Base-by-base conservation (phyloP, 2,329 filamentous ascomycete genomes). In the Colletotrichum chlorophyti region DNA sequence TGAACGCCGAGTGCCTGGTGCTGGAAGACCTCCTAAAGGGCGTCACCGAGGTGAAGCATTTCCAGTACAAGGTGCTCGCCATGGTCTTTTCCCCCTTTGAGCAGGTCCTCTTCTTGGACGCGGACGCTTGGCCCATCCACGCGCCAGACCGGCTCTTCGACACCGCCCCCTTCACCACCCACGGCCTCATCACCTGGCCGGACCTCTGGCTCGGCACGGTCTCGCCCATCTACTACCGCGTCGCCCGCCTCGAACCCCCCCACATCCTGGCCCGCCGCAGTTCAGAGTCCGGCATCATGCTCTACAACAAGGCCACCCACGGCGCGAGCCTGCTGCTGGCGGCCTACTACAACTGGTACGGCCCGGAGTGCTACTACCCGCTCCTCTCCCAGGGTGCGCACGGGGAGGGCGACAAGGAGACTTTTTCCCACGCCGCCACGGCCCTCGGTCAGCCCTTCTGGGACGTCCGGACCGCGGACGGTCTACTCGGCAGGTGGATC, bases 51-150 rank as follows among this genome's bases (percentile, higher is more conserved):
- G 64, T 73, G 7, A 72, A 77, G 53, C 71, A 78, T 43, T 84
- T 77, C 65, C 83, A 86, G 65, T 79, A 81, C 71, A 86, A 86
- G 66, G 75, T 81, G 32, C 79, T 85, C 62, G 75, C 83, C 4
- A 77, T 86, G 15, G 71, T 87, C 3, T 81, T 85, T 61, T 85
- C 83, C 1, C 80, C 82, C 4, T 87, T 85, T 62, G 80, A 85
- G 65, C 76, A 85, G 50, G 76, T 84, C 10, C 73, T 87, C 15
- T 85, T 83, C 69, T 78, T 87, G 65, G 84, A 87, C 64, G 80
- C 81, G 53, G 83, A 86, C 64, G 77, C 76, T 60, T 83, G 85
- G 64, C 82, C 83, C 5, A 57, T 74, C 27, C 61, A 63, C 53
- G 69, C 69, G 46, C 71, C 72, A 0, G 69, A 74, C 11, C 59